Conservation (phyloP, 805 yeast species). For the Candida manassasensis region DNA sequence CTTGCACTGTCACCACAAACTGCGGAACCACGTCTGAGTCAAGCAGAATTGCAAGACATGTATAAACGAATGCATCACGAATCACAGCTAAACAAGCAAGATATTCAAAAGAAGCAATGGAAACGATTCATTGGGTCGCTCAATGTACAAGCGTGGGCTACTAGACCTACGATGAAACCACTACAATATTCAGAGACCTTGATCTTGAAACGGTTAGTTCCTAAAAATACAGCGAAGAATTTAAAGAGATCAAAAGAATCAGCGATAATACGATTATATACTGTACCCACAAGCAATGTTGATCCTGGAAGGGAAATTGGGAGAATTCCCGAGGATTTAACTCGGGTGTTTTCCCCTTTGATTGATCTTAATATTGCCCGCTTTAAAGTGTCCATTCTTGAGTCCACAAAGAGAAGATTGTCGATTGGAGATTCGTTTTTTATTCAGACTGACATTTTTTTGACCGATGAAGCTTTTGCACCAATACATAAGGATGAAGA, state of each 20-base stretch:
- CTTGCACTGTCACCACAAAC: neutral
- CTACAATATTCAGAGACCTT: constrained; percentile 43
- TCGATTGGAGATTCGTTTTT: constrained; percentile 74
- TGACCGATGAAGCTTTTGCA: constrained; percentile 39
- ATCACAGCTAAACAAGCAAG: constrained; percentile 10
- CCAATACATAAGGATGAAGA: constrained; percentile 9
- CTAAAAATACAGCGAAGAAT: constrained; percentile 13
- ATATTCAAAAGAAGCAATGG: constrained; percentile 20
- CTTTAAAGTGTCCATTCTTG: constrained; percentile 55
- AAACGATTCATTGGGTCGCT: constrained; percentile 53
- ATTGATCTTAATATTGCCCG: constrained; percentile 49
- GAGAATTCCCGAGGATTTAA: constrained; percentile 65
- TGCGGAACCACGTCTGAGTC: neutral
- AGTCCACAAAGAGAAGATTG: constrained; percentile 48
- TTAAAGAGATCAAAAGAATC: constrained; percentile 19
- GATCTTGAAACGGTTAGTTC: constrained; percentile 32
- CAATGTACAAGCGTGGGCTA: constrained; percentile 65
- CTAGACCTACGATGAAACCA: constrained; percentile 53
- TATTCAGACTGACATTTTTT: constrained; percentile 62
- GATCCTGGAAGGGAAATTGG: constrained; percentile 61
- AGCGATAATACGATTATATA: constrained; percentile 32
- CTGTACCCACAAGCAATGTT: constrained; percentile 12
- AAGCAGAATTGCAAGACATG: constrained; percentile 4
- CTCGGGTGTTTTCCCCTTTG: constrained; percentile 62
- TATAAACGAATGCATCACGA: constrained; percentile 10